Base-by-base conservation (phyloP, 805 yeast genomes). In the Candida sanyiensis region DNA sequence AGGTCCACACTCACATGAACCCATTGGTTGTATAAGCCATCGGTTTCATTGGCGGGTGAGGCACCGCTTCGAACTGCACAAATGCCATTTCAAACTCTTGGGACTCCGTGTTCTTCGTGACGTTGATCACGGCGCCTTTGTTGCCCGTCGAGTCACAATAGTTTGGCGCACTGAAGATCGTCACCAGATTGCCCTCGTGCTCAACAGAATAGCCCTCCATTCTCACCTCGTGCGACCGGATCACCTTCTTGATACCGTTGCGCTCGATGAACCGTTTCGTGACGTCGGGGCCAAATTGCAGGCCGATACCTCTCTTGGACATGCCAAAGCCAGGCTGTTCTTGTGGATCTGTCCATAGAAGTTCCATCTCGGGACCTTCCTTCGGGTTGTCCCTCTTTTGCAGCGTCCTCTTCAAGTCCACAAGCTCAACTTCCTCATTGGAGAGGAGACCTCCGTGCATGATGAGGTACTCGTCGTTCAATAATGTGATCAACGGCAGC, bases 131-230 rank as follows among this genome's bases (percentile, higher is more conserved):
- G 8, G 94, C 97, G 38, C 97, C 99, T 48, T 76, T 61, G 61
- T 93, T 93, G 11, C 95, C 95, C 39, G 86, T 88, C 12, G 81
- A 67, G 58, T 93, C 99, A 66, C 97, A 90, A 62, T 90, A 90
- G 60, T 93, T 90, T 25, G 99, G 99, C 1, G 99, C 99, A 61
- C 94, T 81, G 61, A 93, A 93, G n/a, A 93, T 95, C 1, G 99
- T 93, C 38, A 88, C 76, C 37, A 93, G 73, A 48, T 78, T 72
- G 10, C 94, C 95, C 42, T 83, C 72, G 55, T 93, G 99, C 57
- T 90, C 97, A 33, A 70, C 70, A 48, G 86, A 87, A 43, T 82
- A 87, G 34, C 99, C 99, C 6, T 73, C 81, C 83, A 83, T 82
- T 57, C 97, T 73, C 7, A 90, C 96, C 63, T 93, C 98, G 57